Percentiles rank a stretch among this genome's conserved stretches.
Conservation (phyloP, 345 rosid genomes). For the Lumnitzera littorea region DNA sequence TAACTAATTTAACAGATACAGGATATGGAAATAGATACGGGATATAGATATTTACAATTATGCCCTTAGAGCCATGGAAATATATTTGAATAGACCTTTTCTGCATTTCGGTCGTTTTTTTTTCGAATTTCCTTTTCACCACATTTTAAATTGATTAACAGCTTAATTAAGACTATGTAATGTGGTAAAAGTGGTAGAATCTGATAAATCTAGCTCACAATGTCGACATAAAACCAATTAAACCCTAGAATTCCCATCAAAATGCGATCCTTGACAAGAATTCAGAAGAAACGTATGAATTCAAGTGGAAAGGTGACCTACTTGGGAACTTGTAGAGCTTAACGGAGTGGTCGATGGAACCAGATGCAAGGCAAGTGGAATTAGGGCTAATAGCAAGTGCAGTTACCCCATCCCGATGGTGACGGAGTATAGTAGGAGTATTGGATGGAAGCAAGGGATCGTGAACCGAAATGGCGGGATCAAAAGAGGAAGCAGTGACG, state of each 20-base stretch:
- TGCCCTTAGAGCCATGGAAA: no score
- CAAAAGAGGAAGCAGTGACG: constrained; percentile 86
- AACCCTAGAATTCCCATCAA: background rate
- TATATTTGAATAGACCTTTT: no score
- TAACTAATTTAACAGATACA: no score
- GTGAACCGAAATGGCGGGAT: constrained; percentile 64
- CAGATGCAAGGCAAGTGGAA: constrained; percentile 91
- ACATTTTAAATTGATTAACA: no score
- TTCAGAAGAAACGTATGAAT: background rate
- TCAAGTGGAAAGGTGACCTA: constrained; percentile 9
- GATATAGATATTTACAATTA: no score
- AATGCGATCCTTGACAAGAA: background rate
- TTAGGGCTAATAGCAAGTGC: constrained; percentile 78
- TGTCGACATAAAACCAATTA: background rate
- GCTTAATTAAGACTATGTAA: no score
- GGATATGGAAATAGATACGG: no score
- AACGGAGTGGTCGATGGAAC: constrained; percentile 87
- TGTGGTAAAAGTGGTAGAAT: no score
- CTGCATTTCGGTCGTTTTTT: no score
- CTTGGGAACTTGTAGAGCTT: constrained; percentile 98
- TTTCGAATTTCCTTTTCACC: no score
- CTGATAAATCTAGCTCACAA: no score
- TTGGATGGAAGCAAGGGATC: constrained; percentile 57
- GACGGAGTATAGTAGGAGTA: constrained; percentile 63
- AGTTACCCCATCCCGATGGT: constrained; percentile 93